Percentiles rank a stretch among this genome's conserved stretches.
phyloP scores from a whole-genome alignment of 202 grass and related monocot species.

The Elaeis oleifera region DNA sequence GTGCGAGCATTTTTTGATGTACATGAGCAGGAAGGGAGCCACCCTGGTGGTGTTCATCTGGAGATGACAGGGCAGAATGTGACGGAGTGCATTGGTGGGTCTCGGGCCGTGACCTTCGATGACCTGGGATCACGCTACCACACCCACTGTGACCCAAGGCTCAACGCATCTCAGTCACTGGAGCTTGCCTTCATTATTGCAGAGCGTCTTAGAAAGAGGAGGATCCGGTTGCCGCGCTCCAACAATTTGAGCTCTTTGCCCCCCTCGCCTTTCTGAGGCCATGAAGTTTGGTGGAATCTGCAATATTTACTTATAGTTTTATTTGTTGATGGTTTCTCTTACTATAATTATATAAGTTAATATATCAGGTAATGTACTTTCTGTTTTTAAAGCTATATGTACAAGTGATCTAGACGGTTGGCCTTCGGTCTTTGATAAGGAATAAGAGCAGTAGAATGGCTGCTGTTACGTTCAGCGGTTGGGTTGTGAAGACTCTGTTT shows the following conservation, averaged over 20 bases:
- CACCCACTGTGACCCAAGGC: constrained; percentile 85
- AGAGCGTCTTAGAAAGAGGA: constrained; percentile 86
- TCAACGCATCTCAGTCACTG: constrained; percentile 79
- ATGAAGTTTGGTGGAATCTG: no score
- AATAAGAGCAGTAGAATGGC: no score
- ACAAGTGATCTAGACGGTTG: no score
- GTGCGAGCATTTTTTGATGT: constrained; percentile 90
- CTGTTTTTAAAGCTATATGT: no score
- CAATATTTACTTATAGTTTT: no score
- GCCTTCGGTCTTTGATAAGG: no score
- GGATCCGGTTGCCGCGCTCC: constrained; percentile 40
- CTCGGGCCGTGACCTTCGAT: constrained; percentile 80
- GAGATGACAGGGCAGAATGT: constrained; percentile 97
- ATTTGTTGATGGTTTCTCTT: no score
- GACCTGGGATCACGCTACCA: constrained; percentile 85
- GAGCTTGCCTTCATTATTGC: constrained; percentile 87
- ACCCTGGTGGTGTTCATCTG: constrained; percentile 87
- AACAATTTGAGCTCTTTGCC: constrained; percentile 49
- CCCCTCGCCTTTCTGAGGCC: constrained; percentile 49
- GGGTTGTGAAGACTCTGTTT: no score
- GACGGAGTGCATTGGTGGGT: constrained; percentile 87
- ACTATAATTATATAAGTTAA: no score
- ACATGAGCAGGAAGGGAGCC: constrained; percentile 90
- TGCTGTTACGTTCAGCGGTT: no score
- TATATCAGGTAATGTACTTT: no score